phyloP scores from a whole-genome alignment of 495 filamentous ascomycete species.

The Elasticomyces elasticus region DNA sequence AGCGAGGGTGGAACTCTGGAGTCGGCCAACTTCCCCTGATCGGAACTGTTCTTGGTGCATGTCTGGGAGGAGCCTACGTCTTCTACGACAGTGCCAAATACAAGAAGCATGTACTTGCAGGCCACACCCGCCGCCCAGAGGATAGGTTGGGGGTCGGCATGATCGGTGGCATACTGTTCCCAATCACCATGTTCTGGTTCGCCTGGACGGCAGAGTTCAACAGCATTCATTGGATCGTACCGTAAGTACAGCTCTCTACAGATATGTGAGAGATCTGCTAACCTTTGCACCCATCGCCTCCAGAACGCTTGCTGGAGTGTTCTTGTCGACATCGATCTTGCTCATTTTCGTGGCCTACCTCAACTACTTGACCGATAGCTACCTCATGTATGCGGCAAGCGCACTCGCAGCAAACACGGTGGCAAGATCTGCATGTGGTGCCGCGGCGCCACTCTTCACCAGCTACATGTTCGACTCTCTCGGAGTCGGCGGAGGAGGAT shows the following conservation, averaged over 20 bases:
- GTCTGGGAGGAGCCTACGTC: constrained; percentile 36
- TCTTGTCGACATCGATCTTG: constrained; percentile 15
- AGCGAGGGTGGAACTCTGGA: constrained; percentile 43
- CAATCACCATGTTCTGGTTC: constrained; percentile 47
- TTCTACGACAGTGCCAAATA: constrained; percentile 28
- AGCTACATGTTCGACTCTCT: constrained; percentile 27
- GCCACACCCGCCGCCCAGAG: constrained; percentile 7
- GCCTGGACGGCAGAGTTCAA: constrained; percentile 41
- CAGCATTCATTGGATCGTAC: constrained; percentile 41
- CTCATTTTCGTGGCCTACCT: constrained; percentile 24
- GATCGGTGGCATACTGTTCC: constrained; percentile 47
- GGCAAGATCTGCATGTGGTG: constrained; percentile 26
- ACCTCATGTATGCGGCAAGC: constrained; percentile 27
- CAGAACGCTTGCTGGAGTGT: constrained; percentile 34
- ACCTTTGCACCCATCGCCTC: too few species aligned
- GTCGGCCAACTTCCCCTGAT: constrained; percentile 45
- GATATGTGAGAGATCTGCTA: too few species aligned
- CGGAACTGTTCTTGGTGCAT: constrained; percentile 40
- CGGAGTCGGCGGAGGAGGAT: constrained; percentile 42
- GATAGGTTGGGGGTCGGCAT: constrained; percentile 34
- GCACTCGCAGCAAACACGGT: constrained; percentile 33
- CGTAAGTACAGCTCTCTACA: too few species aligned
- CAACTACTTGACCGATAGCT: constrained; percentile 26
- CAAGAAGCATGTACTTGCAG: constrained; percentile 37
- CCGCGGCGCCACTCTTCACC: constrained; percentile 29